Percentiles rank a stretch among this genome's conserved stretches.
phyloP scores from a whole-genome alignment of 2,329 filamentous ascomycete species.

The Fusarium xyrophilum region DNA sequence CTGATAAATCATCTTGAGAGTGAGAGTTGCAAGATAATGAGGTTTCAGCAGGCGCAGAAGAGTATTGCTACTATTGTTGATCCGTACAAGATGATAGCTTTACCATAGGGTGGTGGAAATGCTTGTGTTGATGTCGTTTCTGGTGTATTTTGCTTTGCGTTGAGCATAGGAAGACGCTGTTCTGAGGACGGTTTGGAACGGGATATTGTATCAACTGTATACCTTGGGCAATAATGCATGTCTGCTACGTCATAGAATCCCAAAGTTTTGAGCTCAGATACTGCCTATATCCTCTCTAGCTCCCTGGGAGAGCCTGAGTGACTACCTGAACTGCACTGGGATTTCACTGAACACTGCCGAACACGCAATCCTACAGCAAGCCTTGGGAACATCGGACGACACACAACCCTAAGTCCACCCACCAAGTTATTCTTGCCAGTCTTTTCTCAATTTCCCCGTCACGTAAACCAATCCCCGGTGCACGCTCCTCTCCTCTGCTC shows the following conservation, averaged over 20 bases:
- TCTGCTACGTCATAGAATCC: background rate
- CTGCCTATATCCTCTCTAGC: background rate
- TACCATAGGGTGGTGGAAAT: background rate
- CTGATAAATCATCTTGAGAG: conserved; percentile 55
- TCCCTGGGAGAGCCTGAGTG: background rate
- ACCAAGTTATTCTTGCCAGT: background rate
- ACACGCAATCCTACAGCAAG: background rate
- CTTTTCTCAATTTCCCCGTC: background rate
- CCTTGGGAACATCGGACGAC: background rate
- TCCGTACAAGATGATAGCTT: conserved; percentile 14
- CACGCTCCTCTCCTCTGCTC: background rate
- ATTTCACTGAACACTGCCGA: background rate
- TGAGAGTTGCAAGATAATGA: conserved; percentile 49
- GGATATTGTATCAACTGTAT: background rate
- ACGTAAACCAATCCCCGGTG: background rate
- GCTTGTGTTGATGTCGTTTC: background rate
- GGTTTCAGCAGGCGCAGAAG: conserved; percentile 49
- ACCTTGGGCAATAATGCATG: background rate
- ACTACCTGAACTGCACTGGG: background rate
- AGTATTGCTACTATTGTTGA: conserved; percentile 36
- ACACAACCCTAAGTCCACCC: background rate
- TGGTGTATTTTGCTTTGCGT: no score
- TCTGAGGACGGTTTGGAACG: background rate
- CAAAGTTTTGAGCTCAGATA: no score
- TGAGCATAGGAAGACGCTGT: background rate